phyloP scores from a whole-genome alignment of 2,329 filamentous ascomycete genomes.

The Hymenoscyphus albidus region DNA sequence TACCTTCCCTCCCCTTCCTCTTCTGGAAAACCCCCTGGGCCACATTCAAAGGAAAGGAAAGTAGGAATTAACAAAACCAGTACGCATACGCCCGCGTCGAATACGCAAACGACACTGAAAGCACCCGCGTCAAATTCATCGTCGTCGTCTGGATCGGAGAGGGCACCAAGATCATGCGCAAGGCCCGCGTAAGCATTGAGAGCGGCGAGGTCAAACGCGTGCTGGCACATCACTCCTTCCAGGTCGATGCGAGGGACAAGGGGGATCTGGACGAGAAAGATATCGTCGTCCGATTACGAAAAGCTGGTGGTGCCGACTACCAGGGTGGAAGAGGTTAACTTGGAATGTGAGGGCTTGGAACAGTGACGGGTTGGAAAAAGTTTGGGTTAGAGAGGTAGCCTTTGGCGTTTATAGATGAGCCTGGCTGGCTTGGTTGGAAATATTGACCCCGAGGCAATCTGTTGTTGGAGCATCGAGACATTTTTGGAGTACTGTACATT shows the following conservation, averaged over 20 bases:
- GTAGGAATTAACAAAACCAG: constrained; percentile 29
- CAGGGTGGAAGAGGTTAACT: constrained; percentile 54
- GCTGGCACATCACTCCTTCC: constrained; percentile 61
- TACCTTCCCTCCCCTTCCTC: not conserved
- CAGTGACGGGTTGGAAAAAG: not conserved
- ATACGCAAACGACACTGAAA: constrained; percentile 69
- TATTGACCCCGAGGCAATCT: not conserved
- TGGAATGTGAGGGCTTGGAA: not conserved
- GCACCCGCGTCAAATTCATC: constrained; percentile 63
- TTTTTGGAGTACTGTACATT: not conserved
- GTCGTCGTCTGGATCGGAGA: constrained; percentile 67
- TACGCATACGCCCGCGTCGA: constrained; percentile 65
- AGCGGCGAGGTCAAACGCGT: constrained; percentile 61
- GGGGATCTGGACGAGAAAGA: constrained; percentile 59
- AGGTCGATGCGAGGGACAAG: constrained; percentile 58
- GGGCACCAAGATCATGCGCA: constrained; percentile 63
- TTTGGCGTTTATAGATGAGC: constrained; percentile 9
- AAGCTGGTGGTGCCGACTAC: constrained; percentile 68
- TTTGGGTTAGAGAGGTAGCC: constrained; percentile 10
- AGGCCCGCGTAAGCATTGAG: constrained; percentile 65
- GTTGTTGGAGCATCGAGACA: not conserved
- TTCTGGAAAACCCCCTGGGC: not conserved
- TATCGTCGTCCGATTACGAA: constrained; percentile 57
- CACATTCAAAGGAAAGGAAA: not conserved
- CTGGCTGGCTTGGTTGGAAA: constrained; percentile 4